Conservation (phyloP, 2,329 filamentous ascomycete species). For the Talaromyces sp. region DNA sequence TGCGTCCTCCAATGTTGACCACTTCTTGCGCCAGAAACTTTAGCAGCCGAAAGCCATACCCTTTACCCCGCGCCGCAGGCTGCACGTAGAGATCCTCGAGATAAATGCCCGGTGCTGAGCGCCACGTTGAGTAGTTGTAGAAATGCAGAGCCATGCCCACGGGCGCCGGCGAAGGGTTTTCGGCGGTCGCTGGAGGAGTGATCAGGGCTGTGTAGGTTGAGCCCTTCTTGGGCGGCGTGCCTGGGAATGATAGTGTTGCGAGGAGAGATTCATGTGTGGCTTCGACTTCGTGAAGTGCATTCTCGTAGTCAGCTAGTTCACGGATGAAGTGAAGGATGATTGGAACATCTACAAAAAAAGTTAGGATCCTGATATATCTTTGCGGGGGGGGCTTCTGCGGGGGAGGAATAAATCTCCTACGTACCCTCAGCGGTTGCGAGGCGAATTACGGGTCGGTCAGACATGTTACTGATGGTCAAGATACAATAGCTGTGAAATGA, state of each 20-base stretch:
- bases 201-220: conserved; percentile 73
- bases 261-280: conserved; percentile 70
- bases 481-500: not conserved
- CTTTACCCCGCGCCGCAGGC: conserved; percentile 62
- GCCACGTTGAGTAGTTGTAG: conserved; percentile 94
- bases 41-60: conserved; percentile 73
- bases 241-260: conserved; percentile 72
- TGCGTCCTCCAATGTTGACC: conserved; percentile 61
- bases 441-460: conserved; percentile 31
- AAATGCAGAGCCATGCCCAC: conserved; percentile 87
- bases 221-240: conserved; percentile 41
- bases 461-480: conserved; percentile 17
- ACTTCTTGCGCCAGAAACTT: conserved; percentile 74
- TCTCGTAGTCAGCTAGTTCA: conserved; percentile 83
- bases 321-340: conserved; percentile 76
- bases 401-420: conserved; percentile 8
- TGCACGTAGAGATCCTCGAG: conserved; percentile 89
- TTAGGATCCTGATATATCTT: not conserved
- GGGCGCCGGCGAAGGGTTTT: conserved; percentile 31
- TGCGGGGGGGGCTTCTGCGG: not conserved
- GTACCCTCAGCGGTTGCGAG: conserved; percentile 36
- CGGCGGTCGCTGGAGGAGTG: conserved; percentile 36
- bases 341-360: conserved; percentile 61
- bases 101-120: conserved; percentile 78
- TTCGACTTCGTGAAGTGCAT: conserved; percentile 65